Evolutionary conservation across 2,329 filamentous ascomycete species (phyloP), one percentile per base, ranked within the genome.

Genomic region (Passalora sequoiae): DNA sequence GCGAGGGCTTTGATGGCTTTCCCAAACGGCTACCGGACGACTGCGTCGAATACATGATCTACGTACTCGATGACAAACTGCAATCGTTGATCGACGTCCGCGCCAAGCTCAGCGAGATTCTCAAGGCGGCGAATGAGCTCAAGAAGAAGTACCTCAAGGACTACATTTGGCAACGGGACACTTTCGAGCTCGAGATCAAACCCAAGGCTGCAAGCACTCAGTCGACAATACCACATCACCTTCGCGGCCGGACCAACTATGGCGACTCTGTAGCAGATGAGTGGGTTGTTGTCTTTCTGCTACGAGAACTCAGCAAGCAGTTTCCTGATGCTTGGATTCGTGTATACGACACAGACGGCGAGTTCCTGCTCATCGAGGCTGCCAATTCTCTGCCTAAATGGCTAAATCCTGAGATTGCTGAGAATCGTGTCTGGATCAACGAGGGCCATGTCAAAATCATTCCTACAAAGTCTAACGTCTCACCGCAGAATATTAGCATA

Each of bases 231-330:
- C 47, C 53, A 24, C 51, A 55, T 28, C 54, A 59, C 38, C 55
- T 98, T 4, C 77, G 80, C 50, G 91, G 91, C 15, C 72, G 74
- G 39, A 92, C 88, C 1, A 86, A 91, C 62, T 97, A 89, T 59
- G 89, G 91, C 6, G 94, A 98, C 66, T 92, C 89, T 0, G 82
- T 97, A 3, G 91, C 95, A 60, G 92, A 98, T 58, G 94, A 98
- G 69, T 98, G 92, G 94, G 77, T 97, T 4, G 83, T 97, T 47
- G 89, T 97, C 15, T 95, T 89, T 67, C 70, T 97, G 4, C 72
- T 98, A 21, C 80, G 86, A 32, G 84, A 94, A 66, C 69, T 97
- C 55, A 89, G 83, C 55, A 84, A 75, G 55, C 73, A 76, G 27
- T 86, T 86, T 57, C 71, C 79, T 4, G 74, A 84, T 47, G 72